Base-by-base conservation (phyloP, 371 early-diverging fungal genomes). In the Mucor piriformis region DNA sequence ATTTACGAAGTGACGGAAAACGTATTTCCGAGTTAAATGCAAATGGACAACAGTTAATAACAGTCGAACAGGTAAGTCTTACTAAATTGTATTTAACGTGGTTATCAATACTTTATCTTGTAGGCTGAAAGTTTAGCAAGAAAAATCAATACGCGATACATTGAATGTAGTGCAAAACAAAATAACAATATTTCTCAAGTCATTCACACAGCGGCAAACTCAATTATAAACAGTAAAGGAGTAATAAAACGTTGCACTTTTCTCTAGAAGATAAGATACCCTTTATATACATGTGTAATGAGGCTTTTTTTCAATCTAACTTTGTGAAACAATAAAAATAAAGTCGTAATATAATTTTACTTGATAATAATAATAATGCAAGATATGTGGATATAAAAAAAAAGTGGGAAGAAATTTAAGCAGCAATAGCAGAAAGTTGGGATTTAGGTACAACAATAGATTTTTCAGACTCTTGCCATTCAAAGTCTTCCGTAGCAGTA, bases 401-500 rank as follows among this genome's bases (percentile, higher is more conserved):
- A 46, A 12, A 15, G 25, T 24, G 23, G n/a, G 33, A 2, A 8
- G 16, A 18, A 1, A 6, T 35, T 50, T 64, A 64, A 50, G 64
- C 64, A 50, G 64, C 64, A 54, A 54, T 24, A n/a, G 64, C 59
- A 53, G 47, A 8, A 15, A 38, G 49, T 54, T 52, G 55, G 32
- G 46, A 18, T 16, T 43, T 32, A n/a, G 37, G 34, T 20, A 2
- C 33, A 37, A 42, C 20, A 32, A 12, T 44, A 5, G 46, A 21
- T 33, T 62, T 54, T 29, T 62, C 47, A 13, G 49, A 38, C 44
- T 43, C 18, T 44, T 66, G 53, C 75, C 76, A 73, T 27, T 63
- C 66, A 56, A 76, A 79, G 33, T 76, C 76, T 54, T 79, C 69
- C 3, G 67, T 69, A 37, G 79, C 79, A 11, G 57, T 61, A 54